Percentiles rank a stretch among this genome's conserved stretches.
These are phyloP conservation scores for Arachnomyces sp. DNA, from an alignment of 2,329 filamentous ascomycete species.

Conservation along the genomic window DNA sequence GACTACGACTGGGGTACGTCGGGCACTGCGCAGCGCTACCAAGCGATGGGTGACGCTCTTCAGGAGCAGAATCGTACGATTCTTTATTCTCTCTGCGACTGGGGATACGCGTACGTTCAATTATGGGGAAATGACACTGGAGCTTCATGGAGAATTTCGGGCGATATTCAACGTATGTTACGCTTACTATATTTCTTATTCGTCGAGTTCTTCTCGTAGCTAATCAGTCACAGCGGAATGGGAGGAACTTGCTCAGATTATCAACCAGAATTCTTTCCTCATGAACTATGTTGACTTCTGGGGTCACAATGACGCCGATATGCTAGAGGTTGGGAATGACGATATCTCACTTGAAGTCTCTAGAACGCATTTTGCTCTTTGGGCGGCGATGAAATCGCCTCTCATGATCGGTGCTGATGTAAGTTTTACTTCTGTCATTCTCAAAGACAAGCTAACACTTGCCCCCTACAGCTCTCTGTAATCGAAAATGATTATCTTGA, in stretches of 20 bases:
- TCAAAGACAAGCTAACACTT: slow-evolving; percentile 7
- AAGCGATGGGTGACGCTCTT: slow-evolving; percentile 47
- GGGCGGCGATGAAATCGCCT: slow-evolving; percentile 46
- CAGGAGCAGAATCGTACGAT: slow-evolving; percentile 39
- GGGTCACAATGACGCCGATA: slow-evolving; percentile 46
- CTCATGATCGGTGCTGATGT: slow-evolving; percentile 42
- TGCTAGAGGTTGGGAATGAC: slow-evolving; percentile 46
- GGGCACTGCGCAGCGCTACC: slow-evolving; percentile 41
- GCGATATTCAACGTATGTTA: slow-evolving; percentile 21
- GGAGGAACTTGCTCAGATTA: slow-evolving; percentile 32
- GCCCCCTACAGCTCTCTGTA: slow-evolving; percentile 22
- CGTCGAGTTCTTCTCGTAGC: no score
- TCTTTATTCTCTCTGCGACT: slow-evolving; percentile 47
- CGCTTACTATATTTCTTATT: no score
- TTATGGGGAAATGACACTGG: slow-evolving; percentile 45
- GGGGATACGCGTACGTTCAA: slow-evolving; percentile 46
- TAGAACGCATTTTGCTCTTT: slow-evolving; percentile 45
- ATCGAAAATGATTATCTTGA: slow-evolving; percentile 30
- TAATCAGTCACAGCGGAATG: slow-evolving; percentile 17
- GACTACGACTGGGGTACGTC: slow-evolving; percentile 47
- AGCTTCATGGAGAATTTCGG: slow-evolving; percentile 38
- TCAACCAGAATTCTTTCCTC: slow-evolving; percentile 44
- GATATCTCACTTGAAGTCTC: slow-evolving; percentile 40
- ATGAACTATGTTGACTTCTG: slow-evolving; percentile 42
- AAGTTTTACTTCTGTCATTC: slow-evolving; percentile 3